A percentile compares a stretch with the other conserved stretches of the same genome.
phyloP scores from a whole-genome alignment of 768 basidiomycete species.

The Coprinellus aureogranulatus region DNA sequence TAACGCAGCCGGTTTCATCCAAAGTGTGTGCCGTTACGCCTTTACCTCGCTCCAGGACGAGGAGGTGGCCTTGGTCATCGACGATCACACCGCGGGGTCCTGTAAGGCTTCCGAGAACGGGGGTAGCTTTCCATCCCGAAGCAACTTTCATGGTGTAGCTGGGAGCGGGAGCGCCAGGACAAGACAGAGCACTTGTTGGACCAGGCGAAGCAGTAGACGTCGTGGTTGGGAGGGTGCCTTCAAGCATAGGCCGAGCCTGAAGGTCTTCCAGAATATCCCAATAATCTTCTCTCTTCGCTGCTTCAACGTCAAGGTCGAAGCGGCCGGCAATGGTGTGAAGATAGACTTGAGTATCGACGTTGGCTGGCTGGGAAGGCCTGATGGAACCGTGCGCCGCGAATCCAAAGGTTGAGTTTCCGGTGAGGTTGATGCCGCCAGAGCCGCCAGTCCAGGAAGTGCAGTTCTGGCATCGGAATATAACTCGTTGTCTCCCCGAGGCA shows the following conservation, averaged over 20 bases:
- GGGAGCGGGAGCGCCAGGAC: conserved; percentile 4
- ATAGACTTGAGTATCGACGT: neutral
- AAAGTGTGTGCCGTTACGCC: conserved; percentile 10
- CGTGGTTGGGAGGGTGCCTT: neutral
- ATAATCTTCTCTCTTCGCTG: neutral
- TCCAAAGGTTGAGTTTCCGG: neutral
- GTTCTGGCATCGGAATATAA: neutral
- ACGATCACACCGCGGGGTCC: conserved; percentile 1
- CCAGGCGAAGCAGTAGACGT: neutral
- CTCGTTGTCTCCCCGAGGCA: too few species aligned
- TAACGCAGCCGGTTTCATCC: conserved; percentile 6
- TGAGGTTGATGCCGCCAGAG: neutral
- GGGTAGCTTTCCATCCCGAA: conserved; percentile 3
- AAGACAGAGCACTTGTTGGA: neutral
- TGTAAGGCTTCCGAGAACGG: conserved; percentile 4
- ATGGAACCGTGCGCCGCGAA: conserved; percentile 4
- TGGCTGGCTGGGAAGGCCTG: neutral
- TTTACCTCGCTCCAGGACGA: conserved; percentile 3
- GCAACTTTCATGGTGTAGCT: conserved; percentile 4
- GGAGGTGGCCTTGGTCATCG: conserved; percentile 4
- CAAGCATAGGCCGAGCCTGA: neutral
- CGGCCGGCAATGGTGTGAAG: conserved; percentile 7
- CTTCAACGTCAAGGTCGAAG: neutral
- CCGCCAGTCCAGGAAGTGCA: conserved; percentile 5
- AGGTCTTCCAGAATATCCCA: neutral